Base-by-base conservation (phyloP, 345 rosid genomes). In the Pistacia vera region DNA sequence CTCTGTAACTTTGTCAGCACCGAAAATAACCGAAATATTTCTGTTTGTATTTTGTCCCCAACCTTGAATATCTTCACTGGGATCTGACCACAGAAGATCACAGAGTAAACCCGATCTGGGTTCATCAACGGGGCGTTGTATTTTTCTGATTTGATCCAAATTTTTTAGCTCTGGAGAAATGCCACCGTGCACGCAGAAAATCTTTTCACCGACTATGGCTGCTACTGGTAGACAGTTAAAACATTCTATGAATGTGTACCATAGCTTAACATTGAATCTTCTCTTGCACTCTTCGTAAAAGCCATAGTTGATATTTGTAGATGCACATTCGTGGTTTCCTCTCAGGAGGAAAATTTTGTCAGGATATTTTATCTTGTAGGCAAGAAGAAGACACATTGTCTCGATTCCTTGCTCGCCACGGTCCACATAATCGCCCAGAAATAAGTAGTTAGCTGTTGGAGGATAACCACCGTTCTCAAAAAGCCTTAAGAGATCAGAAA, bases 141-240 rank as follows among this genome's bases (percentile, higher is more conserved):
- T 75, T 71, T 67, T 82, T 80, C 83, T 88, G 75, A 91, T 90
- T 73, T 88, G 90, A 73, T 91, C 87, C 83, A 91, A 84, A 71
- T 79, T 56, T 70, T 84, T 66, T 28, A 91, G 77, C 49, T 87
- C 91, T n/a, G 92, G 93, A 36, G 97, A 91, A 78, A 91, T 85
- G 64, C 97, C 93, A 22, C 93, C 97, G 66, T 90, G 97, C 97
- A 91, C 90, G 83, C 93, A 90, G n/a, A 91, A 83, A 76, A 91
- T 90, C 87, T 91, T 90, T 73, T 88, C 97, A 83, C 88, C 92
- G 71, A 89, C 85, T 51, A 85, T 79, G 12, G 92, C 92, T 12
- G 89, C 86, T 77, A 89, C 89, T 28, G 92, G 92, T 5, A 89
- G 77, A 83, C 88, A 85, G 57, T 87, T 87, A 78, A 89, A 89